Conservation (phyloP, 331 rosid species). For the Malus hybrid region DNA sequence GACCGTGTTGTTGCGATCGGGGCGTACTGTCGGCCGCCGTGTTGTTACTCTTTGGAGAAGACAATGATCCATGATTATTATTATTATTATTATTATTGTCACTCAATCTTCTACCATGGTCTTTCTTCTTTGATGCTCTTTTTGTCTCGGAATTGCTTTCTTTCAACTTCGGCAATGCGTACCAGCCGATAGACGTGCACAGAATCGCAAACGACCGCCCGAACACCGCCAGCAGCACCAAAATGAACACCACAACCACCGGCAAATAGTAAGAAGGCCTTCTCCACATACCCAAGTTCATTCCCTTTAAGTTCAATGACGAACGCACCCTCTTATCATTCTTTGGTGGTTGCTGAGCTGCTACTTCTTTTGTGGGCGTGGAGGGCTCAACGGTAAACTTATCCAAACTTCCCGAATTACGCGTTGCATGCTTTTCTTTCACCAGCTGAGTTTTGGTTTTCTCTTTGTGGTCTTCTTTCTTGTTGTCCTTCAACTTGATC, state of each 20-base stretch:
- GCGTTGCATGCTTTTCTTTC: conserved; percentile 4
- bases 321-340: conserved; percentile 10
- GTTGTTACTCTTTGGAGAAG: conserved; percentile 29
- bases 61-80: conserved; percentile 13
- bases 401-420: neutral
- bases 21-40: neutral
- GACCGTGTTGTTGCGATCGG: conserved; percentile 20
- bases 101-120: conserved; percentile 25
- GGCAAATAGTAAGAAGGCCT: conserved; percentile 56
- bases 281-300: conserved; percentile 23
- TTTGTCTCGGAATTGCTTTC: conserved; percentile 14
- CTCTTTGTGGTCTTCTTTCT: conserved; percentile 5
- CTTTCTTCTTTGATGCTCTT: conserved; percentile 25
- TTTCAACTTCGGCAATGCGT: conserved; percentile 49
- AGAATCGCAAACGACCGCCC: conserved; percentile 69
- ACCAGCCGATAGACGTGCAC: conserved; percentile 67
- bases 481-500: conserved; percentile 50
- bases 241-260: conserved; percentile 39
- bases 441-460: neutral
- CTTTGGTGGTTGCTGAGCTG: conserved; percentile 1
- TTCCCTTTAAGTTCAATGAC: neutral
- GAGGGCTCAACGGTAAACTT: conserved; percentile 6
- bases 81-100: conserved; percentile 33
- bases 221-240: conserved; percentile 51
- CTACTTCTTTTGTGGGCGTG: conserved; percentile 9